phyloP scores from a whole-genome alignment of 2,329 filamentous ascomycete genomes.

The Cadophora sp. region DNA sequence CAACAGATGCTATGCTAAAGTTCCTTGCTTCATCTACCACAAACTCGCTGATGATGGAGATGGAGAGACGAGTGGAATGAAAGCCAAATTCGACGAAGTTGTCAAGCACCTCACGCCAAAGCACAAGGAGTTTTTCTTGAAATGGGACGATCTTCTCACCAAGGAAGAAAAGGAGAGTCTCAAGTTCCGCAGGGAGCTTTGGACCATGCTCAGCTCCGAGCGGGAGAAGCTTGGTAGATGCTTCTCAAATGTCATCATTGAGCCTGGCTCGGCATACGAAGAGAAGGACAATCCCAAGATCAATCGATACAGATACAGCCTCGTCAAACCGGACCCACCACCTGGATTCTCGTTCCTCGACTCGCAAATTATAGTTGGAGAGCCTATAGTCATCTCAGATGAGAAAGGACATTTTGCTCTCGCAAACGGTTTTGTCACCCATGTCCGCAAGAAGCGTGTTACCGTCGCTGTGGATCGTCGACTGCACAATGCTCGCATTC shows the following conservation, averaged over 20 bases:
- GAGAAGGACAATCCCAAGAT: slow-evolving; percentile 78
- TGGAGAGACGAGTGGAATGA: slow-evolving; percentile 80
- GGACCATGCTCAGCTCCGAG: slow-evolving; percentile 92
- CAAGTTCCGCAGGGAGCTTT: slow-evolving; percentile 86
- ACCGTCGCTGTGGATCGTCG: slow-evolving; percentile 89
- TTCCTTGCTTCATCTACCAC: slow-evolving; percentile 91
- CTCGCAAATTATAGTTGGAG: slow-evolving; percentile 84
- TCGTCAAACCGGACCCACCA: slow-evolving; percentile 71
- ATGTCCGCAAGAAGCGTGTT: slow-evolving; percentile 76
- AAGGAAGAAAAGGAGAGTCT: slow-evolving; percentile 93
- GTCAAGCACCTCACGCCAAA: slow-evolving; percentile 76
- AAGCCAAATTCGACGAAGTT: slow-evolving; percentile 81
- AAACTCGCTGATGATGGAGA: slow-evolving; percentile 86
- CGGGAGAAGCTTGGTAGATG: slow-evolving; percentile 89
- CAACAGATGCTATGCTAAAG: slow-evolving; percentile 87
- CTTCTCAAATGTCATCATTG: slow-evolving; percentile 86
- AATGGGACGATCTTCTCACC: slow-evolving; percentile 92
- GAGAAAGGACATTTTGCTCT: slow-evolving; percentile 95
- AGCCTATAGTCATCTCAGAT: slow-evolving; percentile 95
- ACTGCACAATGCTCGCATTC: slow-evolving; percentile 84
- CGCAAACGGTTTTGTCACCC: slow-evolving; percentile 87
- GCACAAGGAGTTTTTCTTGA: slow-evolving; percentile 86
- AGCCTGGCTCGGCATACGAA: slow-evolving; percentile 76
- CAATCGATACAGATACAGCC: slow-evolving; percentile 87
- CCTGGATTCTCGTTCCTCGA: slow-evolving; percentile 84